Percentiles rank a stretch among this genome's conserved stretches.
phyloP scores from a whole-genome alignment of 164 flowering plant genomes.

The Santalum album region DNA sequence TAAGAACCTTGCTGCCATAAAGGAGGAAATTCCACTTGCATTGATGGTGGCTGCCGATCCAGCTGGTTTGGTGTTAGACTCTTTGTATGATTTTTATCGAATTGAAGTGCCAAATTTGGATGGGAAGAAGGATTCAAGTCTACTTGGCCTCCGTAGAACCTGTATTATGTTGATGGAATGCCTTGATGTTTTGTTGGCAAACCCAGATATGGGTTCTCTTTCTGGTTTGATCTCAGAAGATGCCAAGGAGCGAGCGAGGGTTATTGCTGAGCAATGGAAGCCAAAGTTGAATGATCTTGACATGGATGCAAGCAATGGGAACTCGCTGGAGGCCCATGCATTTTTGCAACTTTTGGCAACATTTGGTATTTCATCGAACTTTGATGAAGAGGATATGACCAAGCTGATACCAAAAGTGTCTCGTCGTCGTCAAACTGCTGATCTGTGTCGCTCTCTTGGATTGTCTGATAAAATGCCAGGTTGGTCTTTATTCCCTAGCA shows the following conservation, averaged over 20 bases:
- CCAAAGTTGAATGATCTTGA: conserved; percentile 80
- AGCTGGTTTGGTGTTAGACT: conserved; percentile 57
- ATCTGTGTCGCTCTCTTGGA: conserved; percentile 79
- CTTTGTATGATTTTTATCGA: conserved; percentile 67
- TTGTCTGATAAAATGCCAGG: conserved; percentile 20
- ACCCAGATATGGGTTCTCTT: conserved; percentile 24
- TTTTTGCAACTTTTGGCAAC: conserved; percentile 85
- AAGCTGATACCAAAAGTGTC: conserved; percentile 82
- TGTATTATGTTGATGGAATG: conserved; percentile 98
- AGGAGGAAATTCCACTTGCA: conserved; percentile 83
- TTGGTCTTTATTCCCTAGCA: too few species aligned
- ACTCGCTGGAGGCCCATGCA: conserved; percentile 96
- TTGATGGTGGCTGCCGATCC: conserved; percentile 63
- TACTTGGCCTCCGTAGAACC: conserved; percentile 75
- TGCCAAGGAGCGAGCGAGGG: conserved; percentile 55
- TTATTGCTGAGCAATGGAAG: conserved; percentile 85
- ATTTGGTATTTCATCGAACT: conserved; percentile 67
- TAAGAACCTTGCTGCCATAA: conserved; percentile 68
- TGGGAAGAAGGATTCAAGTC: conserved; percentile 70
- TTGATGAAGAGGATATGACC: conserved; percentile 54
- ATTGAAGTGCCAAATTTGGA: conserved; percentile 36
- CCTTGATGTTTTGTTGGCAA: conserved; percentile 40
- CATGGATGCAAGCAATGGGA: conserved; percentile 74
- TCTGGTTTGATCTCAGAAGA: conserved; percentile 45
- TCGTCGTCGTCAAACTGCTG: conserved; percentile 89